phyloP scores from a whole-genome alignment of 305 asterid genomes.

The Solanum hybrid region DNA sequence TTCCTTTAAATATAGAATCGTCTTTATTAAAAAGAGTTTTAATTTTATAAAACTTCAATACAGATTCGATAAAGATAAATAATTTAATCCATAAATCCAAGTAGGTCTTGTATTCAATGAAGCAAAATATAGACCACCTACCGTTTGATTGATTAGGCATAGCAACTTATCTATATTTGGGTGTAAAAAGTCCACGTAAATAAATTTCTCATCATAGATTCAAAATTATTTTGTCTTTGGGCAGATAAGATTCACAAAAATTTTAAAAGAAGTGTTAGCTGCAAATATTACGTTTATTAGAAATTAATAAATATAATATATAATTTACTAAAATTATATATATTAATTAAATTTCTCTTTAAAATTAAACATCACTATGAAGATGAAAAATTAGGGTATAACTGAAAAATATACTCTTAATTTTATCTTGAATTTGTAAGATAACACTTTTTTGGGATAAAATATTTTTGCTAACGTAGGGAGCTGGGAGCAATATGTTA shows the following conservation, averaged over 20 bases:
- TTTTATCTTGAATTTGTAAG: not conserved
- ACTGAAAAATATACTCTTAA: not conserved
- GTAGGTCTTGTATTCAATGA: not conserved
- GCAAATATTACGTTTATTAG: not conserved
- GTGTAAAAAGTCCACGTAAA: not conserved
- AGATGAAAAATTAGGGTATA: not conserved
- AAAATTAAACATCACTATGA: not conserved
- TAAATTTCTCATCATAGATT: not conserved
- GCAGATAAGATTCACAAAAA: not conserved
- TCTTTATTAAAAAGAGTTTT: no score
- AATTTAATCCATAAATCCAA: no score
- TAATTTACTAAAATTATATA: no score
- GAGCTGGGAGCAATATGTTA: not conserved
- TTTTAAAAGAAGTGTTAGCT: not conserved
- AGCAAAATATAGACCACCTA: not conserved
- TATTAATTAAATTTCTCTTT: no score
- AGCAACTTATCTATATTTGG: not conserved
- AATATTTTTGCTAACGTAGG: no score
- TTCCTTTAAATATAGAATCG: rapidly evolving
- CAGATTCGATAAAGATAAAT: no score
- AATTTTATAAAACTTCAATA: no score
- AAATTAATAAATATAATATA: no score
- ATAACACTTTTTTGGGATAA: not conserved
- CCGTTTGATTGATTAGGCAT: not conserved
- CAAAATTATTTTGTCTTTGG: not conserved